Evolutionary conservation across 2,329 filamentous ascomycete genomes (phyloP).

Genomic region (Penicillium sp.): DNA sequence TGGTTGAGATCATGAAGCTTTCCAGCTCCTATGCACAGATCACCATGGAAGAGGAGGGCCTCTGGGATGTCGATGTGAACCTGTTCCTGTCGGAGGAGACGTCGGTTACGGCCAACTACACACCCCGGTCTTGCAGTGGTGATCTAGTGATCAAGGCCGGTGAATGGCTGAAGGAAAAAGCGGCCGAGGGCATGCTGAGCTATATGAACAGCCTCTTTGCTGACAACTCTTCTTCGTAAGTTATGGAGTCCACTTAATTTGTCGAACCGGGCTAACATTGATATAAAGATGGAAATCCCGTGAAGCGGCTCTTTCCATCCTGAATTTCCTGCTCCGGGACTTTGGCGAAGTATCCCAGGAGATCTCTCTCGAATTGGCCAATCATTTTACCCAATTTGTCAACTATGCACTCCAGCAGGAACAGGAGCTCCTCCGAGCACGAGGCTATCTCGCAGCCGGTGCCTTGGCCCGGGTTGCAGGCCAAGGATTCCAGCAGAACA

Average conservation of each 20-base stretch:
- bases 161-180: constrained; percentile 77
- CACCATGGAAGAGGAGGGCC: constrained; percentile 83
- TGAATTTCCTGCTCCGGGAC: constrained; percentile 80
- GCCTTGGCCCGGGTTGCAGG: constrained; percentile 69
- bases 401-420: constrained; percentile 69
- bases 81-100: constrained; percentile 94
- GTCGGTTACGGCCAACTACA: constrained; percentile 93
- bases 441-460: constrained; percentile 84
- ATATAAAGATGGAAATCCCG: constrained; percentile 61
- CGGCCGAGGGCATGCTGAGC: constrained; percentile 74
- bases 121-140: constrained; percentile 85
- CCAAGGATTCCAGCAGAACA: constrained; percentile 48
- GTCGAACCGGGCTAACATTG: constrained; percentile 5
- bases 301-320: constrained; percentile 79
- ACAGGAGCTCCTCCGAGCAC: constrained; percentile 75
- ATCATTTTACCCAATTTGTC: constrained; percentile 76
- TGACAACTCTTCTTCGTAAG: constrained; percentile 38
- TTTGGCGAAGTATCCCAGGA: constrained; percentile 73
- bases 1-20: constrained; percentile 82
- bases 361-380: constrained; percentile 67
- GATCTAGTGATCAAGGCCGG: constrained; percentile 90
- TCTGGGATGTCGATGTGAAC: constrained; percentile 97
- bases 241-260: constrained; percentile 2
- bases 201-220: constrained; percentile 74
- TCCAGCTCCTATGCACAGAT: constrained; percentile 85